Base-by-base conservation (phyloP, 2,329 filamentous ascomycete species). In the Hypoxylon sp. region DNA sequence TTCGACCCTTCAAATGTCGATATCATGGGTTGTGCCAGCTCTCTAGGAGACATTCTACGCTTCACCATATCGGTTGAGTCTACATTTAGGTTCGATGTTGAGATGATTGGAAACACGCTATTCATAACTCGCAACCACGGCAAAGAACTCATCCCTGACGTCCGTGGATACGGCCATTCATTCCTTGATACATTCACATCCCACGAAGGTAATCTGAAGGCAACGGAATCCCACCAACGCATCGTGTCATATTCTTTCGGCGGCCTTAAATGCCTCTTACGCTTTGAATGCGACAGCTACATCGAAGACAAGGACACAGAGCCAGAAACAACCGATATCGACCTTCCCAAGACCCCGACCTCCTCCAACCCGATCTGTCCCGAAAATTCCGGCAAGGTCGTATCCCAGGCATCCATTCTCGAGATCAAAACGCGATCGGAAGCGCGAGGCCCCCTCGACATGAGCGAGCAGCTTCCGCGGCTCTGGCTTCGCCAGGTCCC, bases 401-500 rank as follows among this genome's bases (percentile, higher is more conserved):
- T 69, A 8, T 43, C 65, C 7, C 71, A 72, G 49, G 24, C 59
- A 6, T 68, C 65, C n/a, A 52, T 72, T 32, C 26, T 71, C 11
- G 67, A 72, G 32, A 69, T 72, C 30, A 72, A 72, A 46, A 73
- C 67, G 3, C 64, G 48, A 19, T 69, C 68, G 39, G 57, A 59
- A 30, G 30, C 28, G 6, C 48, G 62, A 34, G 57, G 43, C 7
- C 59, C 60, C 4, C 49, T 70, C 44, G 54, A 69, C 7, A 68
- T 64, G 50, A 44, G 26, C 8, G 68, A 71, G 4, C 65, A 71
- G 39, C 37, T 71, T 4, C 69, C 68, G 15, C 67, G 70, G 44
- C 65, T 73, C 13, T 73, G 68, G 71, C 1, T 73, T 11, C 62
- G 70, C 20, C 69, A 73, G 28, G 67, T 73, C 32, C 69, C 68